Conservation (phyloP, 192 early-diverging fungal genomes). For the Pilobolus umbonatus region DNA sequence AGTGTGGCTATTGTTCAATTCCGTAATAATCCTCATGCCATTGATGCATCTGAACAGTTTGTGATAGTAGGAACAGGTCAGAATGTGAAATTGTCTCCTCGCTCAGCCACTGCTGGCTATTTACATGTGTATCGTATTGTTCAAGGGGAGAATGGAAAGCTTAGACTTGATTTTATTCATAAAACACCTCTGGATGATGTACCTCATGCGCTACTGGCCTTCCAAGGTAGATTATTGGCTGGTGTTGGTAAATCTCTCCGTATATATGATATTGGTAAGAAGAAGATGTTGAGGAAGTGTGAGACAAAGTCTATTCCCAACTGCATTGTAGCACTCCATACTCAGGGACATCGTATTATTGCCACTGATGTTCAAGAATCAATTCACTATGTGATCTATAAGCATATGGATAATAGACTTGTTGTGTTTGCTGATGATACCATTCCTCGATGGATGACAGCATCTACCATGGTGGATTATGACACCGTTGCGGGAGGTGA, state of each 20-base stretch:
- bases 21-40: constrained; percentile 44
- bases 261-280: constrained; percentile 90
- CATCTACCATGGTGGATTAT: constrained; percentile 80
- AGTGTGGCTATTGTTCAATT: constrained; percentile 65
- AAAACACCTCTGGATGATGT: constrained; percentile 84
- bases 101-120: constrained; percentile 61
- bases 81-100: constrained; percentile 63
- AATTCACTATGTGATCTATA: constrained; percentile 70
- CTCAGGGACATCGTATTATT: constrained; percentile 78
- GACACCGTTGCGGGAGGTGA: constrained; percentile 91
- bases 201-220: constrained; percentile 75
- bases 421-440: constrained; percentile 92
- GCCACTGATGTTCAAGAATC: constrained; percentile 89
- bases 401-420: constrained; percentile 72
- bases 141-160: constrained; percentile 43
- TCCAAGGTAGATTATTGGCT: constrained; percentile 87
- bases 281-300: constrained; percentile 85
- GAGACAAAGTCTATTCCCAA: constrained; percentile 80
- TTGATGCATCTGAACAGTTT: constrained; percentile 36
- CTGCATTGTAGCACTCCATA: constrained; percentile 64
- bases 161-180: constrained; percentile 74
- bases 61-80: constrained; percentile 83
- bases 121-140: constrained; percentile 73
- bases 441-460: constrained; percentile 81
- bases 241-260: constrained; percentile 81